These are phyloP conservation scores for Penicillium turbatum DNA, from an alignment of 495 filamentous ascomycete genomes.

Conservation along the genomic window DNA sequence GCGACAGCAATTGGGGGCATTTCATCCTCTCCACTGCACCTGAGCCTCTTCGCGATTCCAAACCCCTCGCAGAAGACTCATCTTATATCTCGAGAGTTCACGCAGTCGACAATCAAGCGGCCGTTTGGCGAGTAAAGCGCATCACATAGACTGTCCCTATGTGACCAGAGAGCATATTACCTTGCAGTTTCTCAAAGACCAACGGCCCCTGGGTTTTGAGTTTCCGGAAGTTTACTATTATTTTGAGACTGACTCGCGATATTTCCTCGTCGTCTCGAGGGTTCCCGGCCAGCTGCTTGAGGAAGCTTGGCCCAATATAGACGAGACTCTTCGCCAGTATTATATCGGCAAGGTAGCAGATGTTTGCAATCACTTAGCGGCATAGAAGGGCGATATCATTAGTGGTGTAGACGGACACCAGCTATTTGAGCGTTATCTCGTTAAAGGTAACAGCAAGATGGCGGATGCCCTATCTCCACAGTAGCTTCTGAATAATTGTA, in stretches of 20 bases:
- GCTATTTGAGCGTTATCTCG: conserved; percentile 5
- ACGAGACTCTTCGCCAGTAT: conserved; percentile 7
- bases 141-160: conserved; percentile 6
- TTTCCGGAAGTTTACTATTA: conserved; percentile 1
- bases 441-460: conserved; percentile 3
- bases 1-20: conserved; percentile 14
- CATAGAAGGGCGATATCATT: conserved; percentile 5
- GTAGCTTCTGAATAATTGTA: conserved; percentile 8
- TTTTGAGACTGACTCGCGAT: conserved; percentile 7
- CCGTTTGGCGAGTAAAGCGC: conserved; percentile 9
- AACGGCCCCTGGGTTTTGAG: conserved; percentile 1
- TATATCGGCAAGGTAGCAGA: conserved; percentile 9
- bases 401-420: conserved; percentile 9
- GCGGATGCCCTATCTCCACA: conserved; percentile 5
- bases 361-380: conserved; percentile 6
- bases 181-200: conserved; percentile 10
- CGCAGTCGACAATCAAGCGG: conserved; percentile 14
- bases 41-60: conserved; percentile 12
- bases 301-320: conserved; percentile 12
- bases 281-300: conserved; percentile 7
- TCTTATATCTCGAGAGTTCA: conserved; percentile 8
- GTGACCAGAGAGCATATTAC: conserved; percentile 8
- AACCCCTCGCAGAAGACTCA: conserved; percentile 8
- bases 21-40: conserved; percentile 11
- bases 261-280: conserved; percentile 7